A percentile compares a stretch with the other conserved stretches of the same genome.
Conservation (phyloP, 257 asterid species). For the Datura wrightii region DNA sequence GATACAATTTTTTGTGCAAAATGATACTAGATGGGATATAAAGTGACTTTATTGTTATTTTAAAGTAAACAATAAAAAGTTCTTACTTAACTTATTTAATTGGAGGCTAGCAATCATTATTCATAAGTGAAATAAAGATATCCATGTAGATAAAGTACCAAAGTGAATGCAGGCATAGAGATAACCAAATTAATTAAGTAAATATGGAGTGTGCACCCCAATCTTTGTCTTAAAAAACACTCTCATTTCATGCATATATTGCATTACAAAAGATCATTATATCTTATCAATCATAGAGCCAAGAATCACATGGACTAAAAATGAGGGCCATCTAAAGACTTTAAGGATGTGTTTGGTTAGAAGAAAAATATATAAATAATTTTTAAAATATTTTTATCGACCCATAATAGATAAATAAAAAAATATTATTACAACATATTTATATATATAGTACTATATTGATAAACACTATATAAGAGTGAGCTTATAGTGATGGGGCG, state of each 20-base stretch:
- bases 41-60: slow-evolving; percentile 36
- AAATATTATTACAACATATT: background rate
- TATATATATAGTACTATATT: background rate
- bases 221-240: slow-evolving; percentile 11
- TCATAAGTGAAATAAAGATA: slow-evolving; percentile 30
- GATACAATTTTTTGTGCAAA: slow-evolving; percentile 32
- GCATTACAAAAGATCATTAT: background rate
- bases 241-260: slow-evolving; percentile 14
- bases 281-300: background rate
- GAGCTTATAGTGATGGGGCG: background rate
- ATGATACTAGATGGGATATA: slow-evolving; percentile 40
- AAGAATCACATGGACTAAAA: background rate
- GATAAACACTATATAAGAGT: background rate
- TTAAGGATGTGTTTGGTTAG: background rate
- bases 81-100: slow-evolving; percentile 42
- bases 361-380: background rate
- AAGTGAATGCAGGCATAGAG: too few species aligned
- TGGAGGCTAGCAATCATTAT: slow-evolving; percentile 38
- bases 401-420: background rate
- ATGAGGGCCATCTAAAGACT: background rate
- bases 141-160: slow-evolving; percentile 16
- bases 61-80: slow-evolving; percentile 40
- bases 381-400: background rate
- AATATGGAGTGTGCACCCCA: background rate
- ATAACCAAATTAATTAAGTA: background rate